These are phyloP conservation scores for Termitomyces heimii DNA, from an alignment of 768 basidiomycete genomes.

Conservation along the genomic window DNA sequence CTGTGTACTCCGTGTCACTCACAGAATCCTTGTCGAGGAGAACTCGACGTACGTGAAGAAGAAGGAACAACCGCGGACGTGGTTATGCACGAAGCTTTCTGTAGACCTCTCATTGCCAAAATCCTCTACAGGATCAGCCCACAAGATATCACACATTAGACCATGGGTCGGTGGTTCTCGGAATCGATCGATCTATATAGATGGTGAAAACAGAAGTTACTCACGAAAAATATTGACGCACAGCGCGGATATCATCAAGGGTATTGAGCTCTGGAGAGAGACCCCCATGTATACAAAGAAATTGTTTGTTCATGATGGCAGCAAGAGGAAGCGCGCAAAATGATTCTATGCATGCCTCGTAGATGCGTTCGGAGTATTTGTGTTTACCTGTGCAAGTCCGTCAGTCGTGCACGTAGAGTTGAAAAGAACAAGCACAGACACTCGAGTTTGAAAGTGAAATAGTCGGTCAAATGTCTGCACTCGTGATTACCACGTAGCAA, in stretches of 20 bases:
- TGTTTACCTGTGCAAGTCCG: conserved; percentile 75
- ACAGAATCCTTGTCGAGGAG: not conserved
- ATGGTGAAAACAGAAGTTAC: not conserved
- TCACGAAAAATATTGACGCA: conserved; percentile 31
- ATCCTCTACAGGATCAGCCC: conserved; percentile 98
- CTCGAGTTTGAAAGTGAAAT: conserved; percentile 98
- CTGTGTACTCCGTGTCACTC: conserved; percentile 31
- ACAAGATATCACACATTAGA: conserved; percentile 97
- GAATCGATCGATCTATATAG: conserved; percentile 91
- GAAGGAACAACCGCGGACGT: conserved; percentile 95
- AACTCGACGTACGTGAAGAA: conserved; percentile 57
- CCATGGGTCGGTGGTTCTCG: conserved; percentile 97
- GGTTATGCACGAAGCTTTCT: conserved; percentile 92
- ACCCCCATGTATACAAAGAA: conserved; percentile 97
- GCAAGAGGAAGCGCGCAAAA: conserved; percentile 95
- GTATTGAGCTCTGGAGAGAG: conserved; percentile 94
- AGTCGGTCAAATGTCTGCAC: conserved; percentile 96
- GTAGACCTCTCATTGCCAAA: conserved; percentile 91
- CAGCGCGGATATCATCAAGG: conserved; percentile 87
- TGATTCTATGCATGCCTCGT: conserved; percentile 97
- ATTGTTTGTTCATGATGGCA: conserved; percentile 99
- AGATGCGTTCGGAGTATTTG: conserved; percentile 95
- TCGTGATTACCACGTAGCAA: conserved; percentile 98
- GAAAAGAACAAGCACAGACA: conserved; percentile 49
- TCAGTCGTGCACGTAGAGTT: not conserved